Conservation (phyloP, 768 basidiomycete genomes). For the Calocera viscosa region DNA sequence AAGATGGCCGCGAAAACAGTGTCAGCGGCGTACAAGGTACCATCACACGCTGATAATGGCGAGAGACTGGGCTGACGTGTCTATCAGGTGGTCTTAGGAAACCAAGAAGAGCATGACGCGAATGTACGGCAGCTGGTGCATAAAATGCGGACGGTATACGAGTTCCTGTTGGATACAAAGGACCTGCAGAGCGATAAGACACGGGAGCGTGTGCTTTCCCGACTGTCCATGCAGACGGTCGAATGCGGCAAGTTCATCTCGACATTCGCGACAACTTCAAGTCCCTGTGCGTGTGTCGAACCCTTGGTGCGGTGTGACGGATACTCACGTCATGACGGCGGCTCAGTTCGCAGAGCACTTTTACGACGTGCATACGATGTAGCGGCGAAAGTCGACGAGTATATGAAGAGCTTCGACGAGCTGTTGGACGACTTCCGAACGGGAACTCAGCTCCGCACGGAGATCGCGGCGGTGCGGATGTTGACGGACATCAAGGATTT, state of each 20-base stretch:
- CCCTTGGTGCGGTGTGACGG: neutral
- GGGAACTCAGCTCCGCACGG: neutral
- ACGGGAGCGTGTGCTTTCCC: neutral
- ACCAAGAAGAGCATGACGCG: neutral
- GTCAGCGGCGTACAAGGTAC: neutral
- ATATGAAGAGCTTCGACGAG: neutral
- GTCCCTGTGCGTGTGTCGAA: neutral
- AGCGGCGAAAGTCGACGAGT: neutral
- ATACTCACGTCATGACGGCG: too few relatives aligned
- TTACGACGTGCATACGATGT: neutral
- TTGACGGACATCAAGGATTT: neutral
- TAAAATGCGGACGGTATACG: neutral
- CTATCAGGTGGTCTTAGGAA: neutral
- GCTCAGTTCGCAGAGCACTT: neutral
- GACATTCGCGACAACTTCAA: neutral
- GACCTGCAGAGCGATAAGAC: neutral
- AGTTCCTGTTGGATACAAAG: neutral
- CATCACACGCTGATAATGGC: neutral
- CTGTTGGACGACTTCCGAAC: neutral
- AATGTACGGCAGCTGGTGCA: slow-evolving; percentile 31
- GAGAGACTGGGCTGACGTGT: neutral
- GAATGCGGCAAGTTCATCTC: neutral
- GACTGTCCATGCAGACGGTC: neutral
- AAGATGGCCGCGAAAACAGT: neutral
- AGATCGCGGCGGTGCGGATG: neutral